These are phyloP conservation scores for Melaleuca alternifolia DNA, from an alignment of 345 rosid genomes.

Conservation along the genomic window DNA sequence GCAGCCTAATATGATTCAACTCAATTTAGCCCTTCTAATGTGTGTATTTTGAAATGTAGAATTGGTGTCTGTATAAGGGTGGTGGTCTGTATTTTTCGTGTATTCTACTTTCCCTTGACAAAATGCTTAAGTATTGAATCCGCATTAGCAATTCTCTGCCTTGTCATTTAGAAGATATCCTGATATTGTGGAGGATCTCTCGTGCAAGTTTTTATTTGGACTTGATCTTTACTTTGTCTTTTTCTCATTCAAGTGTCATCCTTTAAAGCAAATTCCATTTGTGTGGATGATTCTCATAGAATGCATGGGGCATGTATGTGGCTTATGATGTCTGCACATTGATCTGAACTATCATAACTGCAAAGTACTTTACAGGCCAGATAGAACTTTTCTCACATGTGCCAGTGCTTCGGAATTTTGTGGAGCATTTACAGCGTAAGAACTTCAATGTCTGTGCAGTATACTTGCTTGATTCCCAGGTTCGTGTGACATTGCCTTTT, in stretches of 20 bases:
- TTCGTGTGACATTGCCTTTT: conserved; percentile 12
- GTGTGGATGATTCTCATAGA: not conserved
- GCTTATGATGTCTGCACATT: not conserved
- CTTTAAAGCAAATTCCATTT: not conserved
- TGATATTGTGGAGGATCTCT: not conserved
- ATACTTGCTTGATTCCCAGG: conserved; percentile 93
- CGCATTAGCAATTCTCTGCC: not conserved
- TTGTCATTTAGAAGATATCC: not conserved
- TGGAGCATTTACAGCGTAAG: conserved; percentile 72
- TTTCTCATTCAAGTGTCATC: not conserved
- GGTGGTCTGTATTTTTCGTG: not conserved
- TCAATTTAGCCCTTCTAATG: not conserved
- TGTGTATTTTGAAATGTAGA: not conserved
- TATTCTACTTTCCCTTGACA: not conserved
- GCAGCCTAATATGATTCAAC: not conserved
- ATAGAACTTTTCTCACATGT: conserved; percentile 90
- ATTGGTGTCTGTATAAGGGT: not conserved
- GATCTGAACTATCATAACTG: not conserved
- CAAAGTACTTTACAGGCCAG: conserved; percentile 40
- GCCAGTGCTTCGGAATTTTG: conserved; percentile 81
- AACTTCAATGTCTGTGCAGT: conserved; percentile 80
- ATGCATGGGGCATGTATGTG: not conserved
- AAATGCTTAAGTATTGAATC: not conserved
- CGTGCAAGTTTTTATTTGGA: not conserved
- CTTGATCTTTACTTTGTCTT: not conserved